A percentile compares a stretch with the other conserved stretches of the same genome.
Evolutionary conservation across 352 stramenopile genomes (phyloP).

Genomic region (Pythium grandisporangium): DNA sequence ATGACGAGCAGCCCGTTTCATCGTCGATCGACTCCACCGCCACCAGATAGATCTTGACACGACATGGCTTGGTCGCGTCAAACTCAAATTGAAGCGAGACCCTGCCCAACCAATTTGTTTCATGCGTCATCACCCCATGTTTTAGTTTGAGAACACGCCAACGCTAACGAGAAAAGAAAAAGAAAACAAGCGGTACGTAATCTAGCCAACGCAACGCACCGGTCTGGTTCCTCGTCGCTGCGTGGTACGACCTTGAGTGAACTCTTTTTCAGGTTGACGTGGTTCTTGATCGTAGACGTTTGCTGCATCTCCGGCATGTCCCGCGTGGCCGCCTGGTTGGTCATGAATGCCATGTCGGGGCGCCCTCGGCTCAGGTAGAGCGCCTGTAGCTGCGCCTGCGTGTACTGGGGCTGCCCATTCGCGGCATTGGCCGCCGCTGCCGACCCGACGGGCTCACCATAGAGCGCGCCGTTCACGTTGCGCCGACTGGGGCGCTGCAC

Average conservation of each 20-base stretch:
- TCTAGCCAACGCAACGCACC: slow-evolving; percentile 1
- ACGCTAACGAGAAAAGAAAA: too few species aligned
- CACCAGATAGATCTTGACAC: slow-evolving; percentile 53
- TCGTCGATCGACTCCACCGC: slow-evolving; percentile 58
- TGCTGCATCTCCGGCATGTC: slow-evolving; percentile 78
- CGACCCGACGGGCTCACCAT: slow-evolving; percentile 47
- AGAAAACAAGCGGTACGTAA: too few species aligned
- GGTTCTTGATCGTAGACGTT: slow-evolving; percentile 73
- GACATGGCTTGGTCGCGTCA: slow-evolving; percentile 67
- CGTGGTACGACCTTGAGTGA: slow-evolving; percentile 45
- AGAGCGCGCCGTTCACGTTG: slow-evolving; percentile 27
- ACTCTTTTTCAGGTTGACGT: slow-evolving; percentile 80
- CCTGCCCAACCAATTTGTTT: slow-evolving; percentile 2
- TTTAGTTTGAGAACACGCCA: too few species aligned
- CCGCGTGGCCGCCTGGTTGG: slow-evolving; percentile 40
- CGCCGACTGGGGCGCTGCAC: slow-evolving; percentile 27
- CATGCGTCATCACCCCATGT: too few species aligned
- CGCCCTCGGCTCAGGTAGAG: slow-evolving; percentile 71
- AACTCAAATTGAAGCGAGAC: slow-evolving; percentile 65
- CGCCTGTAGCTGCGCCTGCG: slow-evolving; percentile 71
- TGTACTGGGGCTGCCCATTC: slow-evolving; percentile 44
- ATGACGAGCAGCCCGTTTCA: slow-evolving; percentile 51
- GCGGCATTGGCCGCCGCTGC: slow-evolving; percentile 17
- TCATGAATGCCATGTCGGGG: slow-evolving; percentile 82
- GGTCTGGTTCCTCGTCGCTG: slow-evolving; percentile 8